A percentile compares a stretch with the other conserved stretches of the same genome.
Evolutionary conservation across 371 early-diverging fungal species (phyloP).

Genomic region (Apophysomyces ossiformis): DNA sequence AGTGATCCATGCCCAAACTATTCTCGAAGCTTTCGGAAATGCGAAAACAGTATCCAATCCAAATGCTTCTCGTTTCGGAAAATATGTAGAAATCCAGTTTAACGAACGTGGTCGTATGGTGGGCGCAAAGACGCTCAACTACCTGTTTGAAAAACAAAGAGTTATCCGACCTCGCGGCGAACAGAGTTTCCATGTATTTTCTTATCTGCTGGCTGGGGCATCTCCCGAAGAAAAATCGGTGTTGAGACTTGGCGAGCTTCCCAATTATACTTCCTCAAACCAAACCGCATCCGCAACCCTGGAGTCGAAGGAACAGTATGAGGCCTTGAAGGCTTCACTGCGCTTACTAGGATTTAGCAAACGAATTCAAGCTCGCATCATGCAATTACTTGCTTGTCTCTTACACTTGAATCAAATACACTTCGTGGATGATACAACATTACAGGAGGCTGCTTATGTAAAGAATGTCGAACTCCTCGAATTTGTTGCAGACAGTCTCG

Average conservation of each 20-base stretch:
- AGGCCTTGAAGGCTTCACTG: constrained; percentile 72
- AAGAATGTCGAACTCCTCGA: constrained; percentile 66
- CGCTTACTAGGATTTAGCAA: constrained; percentile 79
- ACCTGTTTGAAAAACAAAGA: constrained; percentile 81
- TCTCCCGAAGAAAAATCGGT: constrained; percentile 42
- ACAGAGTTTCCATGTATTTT: constrained; percentile 94
- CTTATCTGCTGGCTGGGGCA: constrained; percentile 73
- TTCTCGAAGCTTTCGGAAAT: constrained; percentile 87
- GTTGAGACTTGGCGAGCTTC: constrained; percentile 33
- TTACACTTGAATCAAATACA: constrained; percentile 86
- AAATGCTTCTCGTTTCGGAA: constrained; percentile 86
- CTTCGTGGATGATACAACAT: constrained; percentile 64
- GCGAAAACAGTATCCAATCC: constrained; percentile 71
- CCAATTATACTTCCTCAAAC: constrained; percentile 29
- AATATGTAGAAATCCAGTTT: constrained; percentile 90
- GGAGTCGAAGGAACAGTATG: constrained; percentile 48
- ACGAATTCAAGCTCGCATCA: constrained; percentile 78
- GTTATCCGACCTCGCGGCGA: constrained; percentile 65
- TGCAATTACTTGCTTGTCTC: constrained; percentile 82
- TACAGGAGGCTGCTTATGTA: constrained; percentile 58
- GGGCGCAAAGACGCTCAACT: constrained; percentile 83
- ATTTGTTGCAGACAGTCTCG: constrained; percentile 75
- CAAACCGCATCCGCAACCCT: not conserved
- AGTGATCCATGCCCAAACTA: constrained; percentile 69
- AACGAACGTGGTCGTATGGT: constrained; percentile 79